Base-by-base conservation (phyloP, 2,329 filamentous ascomycete genomes). In the Hypocrella siamensis region DNA sequence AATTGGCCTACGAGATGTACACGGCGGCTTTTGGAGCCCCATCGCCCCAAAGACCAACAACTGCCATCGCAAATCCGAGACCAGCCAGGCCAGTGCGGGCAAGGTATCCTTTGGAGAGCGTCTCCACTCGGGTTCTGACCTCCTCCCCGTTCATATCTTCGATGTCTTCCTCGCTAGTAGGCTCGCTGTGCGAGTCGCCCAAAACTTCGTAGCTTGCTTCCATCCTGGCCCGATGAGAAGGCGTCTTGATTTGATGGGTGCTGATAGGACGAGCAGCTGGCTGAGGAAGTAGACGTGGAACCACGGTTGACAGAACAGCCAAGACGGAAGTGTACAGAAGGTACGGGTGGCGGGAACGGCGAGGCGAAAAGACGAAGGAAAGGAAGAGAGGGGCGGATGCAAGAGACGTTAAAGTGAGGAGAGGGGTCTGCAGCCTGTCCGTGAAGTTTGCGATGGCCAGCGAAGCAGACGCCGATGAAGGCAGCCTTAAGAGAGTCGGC, bases 261-360 rank as follows among this genome's bases (percentile, higher is more conserved):
- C 46, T 36, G 8, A 46, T 38, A 28, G 46, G 46, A 35, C 38
- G 47, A 17, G 44, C 42, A 33, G 37, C 42, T 17, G 46, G 46
- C 24, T 44, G 44, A 11, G 67, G 62, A 12, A 65, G 54, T 26
- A 72, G 45, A 17, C 55, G 50, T 34, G 67, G 63, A 26, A 61
- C 63, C 28, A 70, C 60, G 16, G 67, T 65, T 28, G 80, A 72
- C 25, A 80, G 59, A 25, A 67, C 61, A 27, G 75, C 70, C 35
- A 85, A 67, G 17, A 84, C 57, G 3, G 76, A 75, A 11, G 83
- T 84, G 74, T 90, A 94, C 36, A 94, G 57, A 17, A 94, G 74
- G 52, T 93, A 96, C 0, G 88, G 88, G 52, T 96, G 88, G 49
- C 79, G 75, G 43, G 71, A 67, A 34, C 75, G 69, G 17, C 72